Percentiles rank a stretch among this genome's conserved stretches.
Conservation (phyloP, 2,329 filamentous ascomycete species). For the Paradendryphiella salina region DNA sequence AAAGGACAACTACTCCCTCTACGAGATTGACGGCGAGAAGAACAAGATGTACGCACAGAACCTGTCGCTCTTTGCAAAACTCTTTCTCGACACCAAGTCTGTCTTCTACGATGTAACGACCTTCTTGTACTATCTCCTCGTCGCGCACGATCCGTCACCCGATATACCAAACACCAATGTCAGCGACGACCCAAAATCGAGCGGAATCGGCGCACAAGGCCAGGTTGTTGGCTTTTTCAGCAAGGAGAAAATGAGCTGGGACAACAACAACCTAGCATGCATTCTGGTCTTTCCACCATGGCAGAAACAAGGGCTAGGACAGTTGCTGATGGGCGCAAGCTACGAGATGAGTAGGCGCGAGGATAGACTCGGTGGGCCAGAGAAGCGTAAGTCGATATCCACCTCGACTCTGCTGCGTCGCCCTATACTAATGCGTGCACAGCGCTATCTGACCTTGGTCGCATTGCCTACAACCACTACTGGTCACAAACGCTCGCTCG, state of each 20-base stretch:
- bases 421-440: conserved; percentile 13
- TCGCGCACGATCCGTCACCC: conserved; percentile 64
- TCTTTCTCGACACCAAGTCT: conserved; percentile 97
- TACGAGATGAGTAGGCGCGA: conserved; percentile 90
- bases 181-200: conserved; percentile 2
- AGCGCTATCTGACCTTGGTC: conserved; percentile 80
- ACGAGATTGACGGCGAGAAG: conserved; percentile 88
- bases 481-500: conserved; percentile 84
- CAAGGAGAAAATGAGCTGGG: conserved; percentile 98
- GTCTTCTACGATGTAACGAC: conserved; percentile 96
- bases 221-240: conserved; percentile 95
- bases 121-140: conserved; percentile 92
- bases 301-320: conserved; percentile 86
- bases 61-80: conserved; percentile 91
- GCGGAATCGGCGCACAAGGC: conserved; percentile 6
- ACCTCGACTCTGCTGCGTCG: not conserved
- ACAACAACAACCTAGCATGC: conserved; percentile 96
- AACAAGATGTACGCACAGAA: conserved; percentile 92
- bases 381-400: conserved; percentile 64
- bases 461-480: conserved; percentile 79
- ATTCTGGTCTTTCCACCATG: conserved; percentile 95
- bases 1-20: conserved; percentile 79
- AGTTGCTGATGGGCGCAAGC: conserved; percentile 86
- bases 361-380: conserved; percentile 82
- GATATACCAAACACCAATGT: conserved; percentile 42